A percentile compares a stretch with the other conserved stretches of the same genome.
phyloP scores from a whole-genome alignment of 2,329 filamentous ascomycete species.

The Zelopaecilomyces penicillatus region DNA sequence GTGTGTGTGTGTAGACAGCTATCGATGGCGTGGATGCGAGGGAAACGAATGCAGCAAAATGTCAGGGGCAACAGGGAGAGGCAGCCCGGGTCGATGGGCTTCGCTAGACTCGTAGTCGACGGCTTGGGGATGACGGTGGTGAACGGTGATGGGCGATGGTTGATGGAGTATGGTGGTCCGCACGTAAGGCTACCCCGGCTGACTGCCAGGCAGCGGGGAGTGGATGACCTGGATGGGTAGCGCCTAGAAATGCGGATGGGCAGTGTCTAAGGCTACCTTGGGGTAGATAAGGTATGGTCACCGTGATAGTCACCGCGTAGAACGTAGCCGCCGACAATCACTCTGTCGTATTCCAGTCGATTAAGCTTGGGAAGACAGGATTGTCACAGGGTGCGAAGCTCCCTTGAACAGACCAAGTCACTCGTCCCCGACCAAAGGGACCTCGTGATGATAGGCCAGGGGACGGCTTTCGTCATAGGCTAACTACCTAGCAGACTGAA shows the following conservation, averaged over 20 bases:
- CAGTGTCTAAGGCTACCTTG: background rate
- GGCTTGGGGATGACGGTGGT: too few species aligned
- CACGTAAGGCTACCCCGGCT: background rate
- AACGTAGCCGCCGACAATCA: too few species aligned
- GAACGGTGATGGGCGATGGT: too few species aligned
- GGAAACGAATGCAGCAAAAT: too few species aligned
- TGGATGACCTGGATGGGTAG: background rate
- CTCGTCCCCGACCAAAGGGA: conserved; percentile 8
- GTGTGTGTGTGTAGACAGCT: too few species aligned
- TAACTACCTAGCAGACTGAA: background rate
- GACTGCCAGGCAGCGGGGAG: background rate
- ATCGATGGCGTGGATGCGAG: too few species aligned
- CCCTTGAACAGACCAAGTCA: conserved; percentile 10
- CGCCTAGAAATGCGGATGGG: too few species aligned
- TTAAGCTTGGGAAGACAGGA: conserved; percentile 9
- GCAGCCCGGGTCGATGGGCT: too few species aligned
- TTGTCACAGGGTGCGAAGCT: conserved; percentile 11
- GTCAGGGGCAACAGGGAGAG: too few species aligned
- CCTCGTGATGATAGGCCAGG: conserved; percentile 10
- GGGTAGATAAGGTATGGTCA: too few species aligned
- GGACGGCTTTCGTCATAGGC: conserved; percentile 8
- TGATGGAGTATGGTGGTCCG: background rate
- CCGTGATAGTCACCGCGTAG: too few species aligned
- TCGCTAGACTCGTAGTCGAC: too few species aligned
- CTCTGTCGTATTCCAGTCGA: conserved; percentile 1